Evolutionary conservation across 495 filamentous ascomycete species (phyloP), one percentile per base, ranked within the genome.

Genomic region (Daldinia bambusicola): DNA sequence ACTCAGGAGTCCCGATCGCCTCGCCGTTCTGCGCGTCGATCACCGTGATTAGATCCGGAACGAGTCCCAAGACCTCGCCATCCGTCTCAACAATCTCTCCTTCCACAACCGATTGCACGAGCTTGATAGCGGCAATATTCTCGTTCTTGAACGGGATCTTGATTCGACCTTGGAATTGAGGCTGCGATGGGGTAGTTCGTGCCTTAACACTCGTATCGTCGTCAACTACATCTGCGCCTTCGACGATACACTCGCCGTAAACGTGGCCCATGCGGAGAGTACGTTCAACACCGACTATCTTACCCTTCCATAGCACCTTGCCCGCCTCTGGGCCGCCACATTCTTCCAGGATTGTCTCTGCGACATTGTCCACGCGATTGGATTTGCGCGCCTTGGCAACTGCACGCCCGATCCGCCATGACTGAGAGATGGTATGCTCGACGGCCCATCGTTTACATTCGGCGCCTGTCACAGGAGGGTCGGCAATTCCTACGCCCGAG

Each of bases 61-160:
- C 87, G 2, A 85, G 81, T 0, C 88, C 87, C 9, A 90, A 55
- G 1, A 87, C 77, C 53, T 82, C 80, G 48, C 84, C 81, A 34
- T 80, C 80, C 52, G 67, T 75, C 59, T 82, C 78, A 4, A 61
- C 55, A 2, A 67, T 32, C 26, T 68, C n/a, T 1, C 67, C 72
- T 18, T 75, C 72, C 22, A 70, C 69, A 6, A 58, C 36, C 14
- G 53, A 64, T 2, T 31, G 58, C 7, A 75, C 52, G 52, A 80
- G 67, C 78, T 79, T 63, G 50, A 82, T 81, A 5, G 85, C 87
- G 14, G 84, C 80, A 16, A 89, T 86, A 70, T 89, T 90, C 71
- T 90, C 88, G 73, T 89, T 89, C 78, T 89, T 89, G 77, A 90
- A 89, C 0, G 87, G 87, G 40, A 90, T 85, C 55, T 86, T 85